Evolutionary conservation across 148 eudicot genomes (phyloP), one percentile per base, ranked within the genome.

Genomic region (Rheum nobile): DNA sequence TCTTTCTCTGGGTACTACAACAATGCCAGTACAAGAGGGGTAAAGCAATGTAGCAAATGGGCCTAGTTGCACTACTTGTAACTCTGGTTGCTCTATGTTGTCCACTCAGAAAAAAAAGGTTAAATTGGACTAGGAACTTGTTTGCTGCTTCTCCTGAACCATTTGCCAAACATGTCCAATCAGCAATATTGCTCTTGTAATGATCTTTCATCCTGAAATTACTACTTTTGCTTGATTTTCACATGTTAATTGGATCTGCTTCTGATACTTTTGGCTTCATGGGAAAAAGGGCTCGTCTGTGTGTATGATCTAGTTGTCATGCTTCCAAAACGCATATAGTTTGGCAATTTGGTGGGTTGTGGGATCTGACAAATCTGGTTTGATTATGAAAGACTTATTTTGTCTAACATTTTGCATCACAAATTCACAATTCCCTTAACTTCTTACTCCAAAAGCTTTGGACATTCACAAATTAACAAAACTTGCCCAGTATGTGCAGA

Each of bases 11-110:
- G 41, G 21, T 34, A 65, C 70, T 34, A 65, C 70, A 4, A 34
- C 70, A 65, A 32, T 65, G 70, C 41, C 70, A 32, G 9, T 29
- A 28, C 70, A 65, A 65, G 70, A 65, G 41, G 22, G 70, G 41
- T 65, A 65, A 37, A 65, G 67, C 67, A 13, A 59, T 29, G 31
- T 10, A 17, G 37, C 19, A 59, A 59, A 8, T 2, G 24, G 31
- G 31, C 32, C 31, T 50, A 50, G 9, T 22, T 50, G 22, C 55
- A n/a, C n/a, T 50, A n/a, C 24, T 50, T 50, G 55, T 22, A 50
- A 54, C 2, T 54, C 0, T 22, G 1, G 12, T 57, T 10, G 43
- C 43, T 57, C 29, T 54, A 9, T 9, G 34, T 26, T 24, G 6
- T 28, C 17, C 11, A 28, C 32, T n/a, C 17, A 57, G 32, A 9